Base-by-base conservation (phyloP, 345 rosid species). In the Crucihimalaya himalaica region DNA sequence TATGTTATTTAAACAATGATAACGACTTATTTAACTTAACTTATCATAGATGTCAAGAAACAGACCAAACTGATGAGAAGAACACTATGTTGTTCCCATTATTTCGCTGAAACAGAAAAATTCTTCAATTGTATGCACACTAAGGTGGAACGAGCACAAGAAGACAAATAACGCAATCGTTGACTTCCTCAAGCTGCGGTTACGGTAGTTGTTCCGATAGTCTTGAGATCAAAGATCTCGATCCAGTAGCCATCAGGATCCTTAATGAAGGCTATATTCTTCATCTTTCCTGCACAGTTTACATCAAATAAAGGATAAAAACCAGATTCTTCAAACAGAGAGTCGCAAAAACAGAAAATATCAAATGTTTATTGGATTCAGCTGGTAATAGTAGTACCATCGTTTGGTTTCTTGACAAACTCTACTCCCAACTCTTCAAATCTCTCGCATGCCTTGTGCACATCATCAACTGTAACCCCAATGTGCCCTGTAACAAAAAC, bases 191-290 rank as follows among this genome's bases (percentile, higher is more conserved):
- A 91, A 68, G 84, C 81, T 68, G 80, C 84, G 43, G 28, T 3
- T 27, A 11, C 75, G 6, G 85, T 2, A 15, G 70, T 34, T 35
- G 68, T 78, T 34, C 87, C 85, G 27, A 88, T 87, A 54, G 76
- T 83, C 59, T 83, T 85, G 67, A 86, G 87, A 77, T 95, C 96
- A 58, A 92, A 92, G 83, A 95, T 92, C 83, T 95, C 97, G 42
- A 89, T 92, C 97, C 97, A 89, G 75, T 95, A 87, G 80, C 97
- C 94, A 84, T 92, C 98, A 59, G 98, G 99, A 84, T 92, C 99
- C 86, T 90, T 92, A 39, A 95, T 92, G 80, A 95, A 95, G 35
- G 98, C 99, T 70, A 90, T 43, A 29, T 86, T 89, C 81, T 92
- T 95, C 97, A 95, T 81, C 80, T 92, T 90, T 66, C 99, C 97